Evolutionary conservation across 768 basidiomycete genomes (phyloP).

Genomic region (Xerocomus spinulosus): DNA sequence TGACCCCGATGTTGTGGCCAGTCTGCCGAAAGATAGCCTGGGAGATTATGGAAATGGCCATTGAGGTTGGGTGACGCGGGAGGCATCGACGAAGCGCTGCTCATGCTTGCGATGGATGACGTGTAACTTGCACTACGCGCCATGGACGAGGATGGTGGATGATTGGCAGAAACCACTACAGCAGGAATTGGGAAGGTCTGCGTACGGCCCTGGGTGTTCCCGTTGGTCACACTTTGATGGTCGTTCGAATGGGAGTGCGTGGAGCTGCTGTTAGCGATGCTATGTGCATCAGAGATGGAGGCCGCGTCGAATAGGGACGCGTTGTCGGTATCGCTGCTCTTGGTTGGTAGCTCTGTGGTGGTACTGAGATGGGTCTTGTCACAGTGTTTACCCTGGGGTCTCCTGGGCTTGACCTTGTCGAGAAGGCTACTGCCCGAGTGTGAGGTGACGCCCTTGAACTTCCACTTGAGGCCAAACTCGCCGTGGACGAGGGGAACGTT

Average conservation of each 20-base stretch:
- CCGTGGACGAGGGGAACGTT: constrained; percentile 70
- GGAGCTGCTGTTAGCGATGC: constrained; percentile 25
- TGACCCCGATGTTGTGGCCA: constrained; percentile 20
- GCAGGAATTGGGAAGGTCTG: constrained; percentile 20
- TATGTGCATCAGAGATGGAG: constrained; percentile 27
- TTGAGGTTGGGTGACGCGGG: constrained; percentile 6
- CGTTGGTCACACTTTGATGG: constrained; percentile 1
- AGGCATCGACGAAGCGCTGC: constrained; percentile 21
- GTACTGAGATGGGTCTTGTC: not conserved
- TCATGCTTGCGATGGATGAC: constrained; percentile 18
- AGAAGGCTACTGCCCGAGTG: constrained; percentile 40
- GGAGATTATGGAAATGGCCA: constrained; percentile 4
- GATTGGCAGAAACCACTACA: constrained; percentile 25
- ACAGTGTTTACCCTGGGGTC: constrained; percentile 12
- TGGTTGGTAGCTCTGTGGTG: not conserved
- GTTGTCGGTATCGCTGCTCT: constrained; percentile 24
- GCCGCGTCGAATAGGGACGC: constrained; percentile 22
- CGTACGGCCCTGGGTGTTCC: not conserved
- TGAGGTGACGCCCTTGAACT: constrained; percentile 54
- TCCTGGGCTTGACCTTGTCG: constrained; percentile 34
- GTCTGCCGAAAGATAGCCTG: constrained; percentile 24
- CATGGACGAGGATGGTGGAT: constrained; percentile 5
- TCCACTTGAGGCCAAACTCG: constrained; percentile 68
- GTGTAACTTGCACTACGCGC: constrained; percentile 21
- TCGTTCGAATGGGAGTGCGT: constrained; percentile 21